These are phyloP conservation scores for Brassica nigra DNA, from an alignment of 345 rosid genomes.

Conservation along the genomic window DNA sequence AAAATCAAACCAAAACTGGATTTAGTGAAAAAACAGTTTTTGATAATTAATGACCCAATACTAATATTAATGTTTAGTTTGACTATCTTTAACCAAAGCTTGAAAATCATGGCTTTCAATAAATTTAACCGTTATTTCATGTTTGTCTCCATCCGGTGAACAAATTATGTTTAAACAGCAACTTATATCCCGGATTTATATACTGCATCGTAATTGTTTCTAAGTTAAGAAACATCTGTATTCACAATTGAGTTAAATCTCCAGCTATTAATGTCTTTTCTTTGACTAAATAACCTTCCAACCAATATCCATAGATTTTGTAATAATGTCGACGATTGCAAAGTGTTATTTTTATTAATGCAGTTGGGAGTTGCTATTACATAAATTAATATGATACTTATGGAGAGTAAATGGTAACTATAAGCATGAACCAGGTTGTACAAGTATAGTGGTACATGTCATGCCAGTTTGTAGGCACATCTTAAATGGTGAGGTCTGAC, in stretches of 20 bases:
- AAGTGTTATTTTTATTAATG: conserved; percentile 19
- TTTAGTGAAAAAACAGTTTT: not conserved
- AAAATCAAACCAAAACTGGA: not conserved
- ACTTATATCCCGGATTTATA: conserved; percentile 19
- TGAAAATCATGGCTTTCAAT: conserved; percentile 15
- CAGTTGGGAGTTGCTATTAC: conserved; percentile 38
- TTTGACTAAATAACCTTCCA: conserved; percentile 40
- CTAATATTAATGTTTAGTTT: conserved; percentile 27
- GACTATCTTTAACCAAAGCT: conserved; percentile 26
- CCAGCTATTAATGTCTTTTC: conserved; percentile 36
- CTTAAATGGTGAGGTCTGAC: not conserved
- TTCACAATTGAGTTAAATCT: conserved; percentile 5
- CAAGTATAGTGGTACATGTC: conserved; percentile 4
- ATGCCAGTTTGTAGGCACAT: conserved; percentile 8
- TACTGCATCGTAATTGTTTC: conserved; percentile 4
- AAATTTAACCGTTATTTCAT: conserved; percentile 7
- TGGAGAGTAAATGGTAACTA: conserved; percentile 26
- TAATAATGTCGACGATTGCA: conserved; percentile 24
- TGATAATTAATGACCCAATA: not conserved
- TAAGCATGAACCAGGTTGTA: conserved; percentile 10
- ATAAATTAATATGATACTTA: conserved; percentile 19
- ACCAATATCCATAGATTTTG: conserved; percentile 24
- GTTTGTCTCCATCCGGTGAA: conserved; percentile 23
- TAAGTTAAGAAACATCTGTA: conserved; percentile 23
- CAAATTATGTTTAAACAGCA: conserved; percentile 25